Evolutionary conservation across 495 filamentous ascomycete species (phyloP).

Genomic region (Penicillium flavigenum): DNA sequence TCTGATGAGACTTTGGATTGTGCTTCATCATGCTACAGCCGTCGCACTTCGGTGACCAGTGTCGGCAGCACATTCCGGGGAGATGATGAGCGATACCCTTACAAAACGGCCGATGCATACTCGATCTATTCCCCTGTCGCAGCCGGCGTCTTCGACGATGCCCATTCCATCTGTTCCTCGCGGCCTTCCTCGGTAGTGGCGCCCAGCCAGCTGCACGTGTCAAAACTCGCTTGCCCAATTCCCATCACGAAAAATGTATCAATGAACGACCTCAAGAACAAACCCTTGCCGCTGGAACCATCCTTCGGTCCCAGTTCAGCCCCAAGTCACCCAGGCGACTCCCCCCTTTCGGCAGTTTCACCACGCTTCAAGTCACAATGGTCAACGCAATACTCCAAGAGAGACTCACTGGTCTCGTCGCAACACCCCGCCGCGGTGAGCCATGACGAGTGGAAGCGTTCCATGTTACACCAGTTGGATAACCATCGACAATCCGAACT

Average conservation of each 20-base stretch:
- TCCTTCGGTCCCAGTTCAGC: slow-evolving; percentile 34
- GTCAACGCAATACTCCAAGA: neutral
- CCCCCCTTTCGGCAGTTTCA: slow-evolving; percentile 1
- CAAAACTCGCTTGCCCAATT: neutral
- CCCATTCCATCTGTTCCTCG: slow-evolving; percentile 10
- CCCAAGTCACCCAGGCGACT: slow-evolving; percentile 22
- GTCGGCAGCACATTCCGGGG: slow-evolving; percentile 18
- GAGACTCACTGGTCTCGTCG: neutral
- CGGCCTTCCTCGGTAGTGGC: slow-evolving; percentile 1
- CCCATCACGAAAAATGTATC: slow-evolving; percentile 21
- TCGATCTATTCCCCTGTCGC: slow-evolving; percentile 39
- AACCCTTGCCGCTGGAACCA: slow-evolving; percentile 51
- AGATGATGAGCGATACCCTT: slow-evolving; percentile 4
- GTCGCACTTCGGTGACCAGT: slow-evolving; percentile 36
- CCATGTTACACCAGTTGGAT: neutral
- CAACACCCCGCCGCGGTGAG: neutral
- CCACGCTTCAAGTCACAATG: neutral
- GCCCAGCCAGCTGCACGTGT: neutral
- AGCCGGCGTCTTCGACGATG: slow-evolving; percentile 48
- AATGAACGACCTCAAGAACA: slow-evolving; percentile 38
- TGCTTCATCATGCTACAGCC: slow-evolving; percentile 41
- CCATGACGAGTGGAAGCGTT: neutral
- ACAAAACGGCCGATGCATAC: slow-evolving; percentile 32
- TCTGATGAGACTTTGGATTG: slow-evolving; percentile 27
- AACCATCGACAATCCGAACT: neutral